These are phyloP conservation scores for Trichosporon coremiiforme DNA, from an alignment of 1,284 basidiomycete genomes.

Conservation along the genomic window DNA sequence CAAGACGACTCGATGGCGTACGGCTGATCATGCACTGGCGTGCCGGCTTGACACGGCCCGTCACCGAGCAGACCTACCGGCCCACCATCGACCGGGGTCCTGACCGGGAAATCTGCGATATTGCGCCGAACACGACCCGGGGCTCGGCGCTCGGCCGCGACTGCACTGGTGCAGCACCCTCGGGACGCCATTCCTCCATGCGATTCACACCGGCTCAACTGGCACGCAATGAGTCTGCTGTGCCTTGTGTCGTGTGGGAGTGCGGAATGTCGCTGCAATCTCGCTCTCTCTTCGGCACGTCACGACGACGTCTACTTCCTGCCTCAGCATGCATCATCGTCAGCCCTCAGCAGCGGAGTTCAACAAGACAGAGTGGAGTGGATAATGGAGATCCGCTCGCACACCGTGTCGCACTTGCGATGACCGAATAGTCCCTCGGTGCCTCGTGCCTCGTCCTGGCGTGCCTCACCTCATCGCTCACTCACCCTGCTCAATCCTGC, in stretches of 20 bases:
- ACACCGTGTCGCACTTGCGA: background rate
- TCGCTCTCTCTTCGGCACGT: background rate
- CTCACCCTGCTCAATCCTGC: background rate
- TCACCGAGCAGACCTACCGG: background rate
- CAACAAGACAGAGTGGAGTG: background rate
- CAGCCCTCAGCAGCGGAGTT: background rate
- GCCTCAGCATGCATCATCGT: background rate
- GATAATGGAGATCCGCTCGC: slow-evolving; percentile 12
- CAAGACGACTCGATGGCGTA: background rate
- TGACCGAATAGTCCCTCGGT: slow-evolving; percentile 6
- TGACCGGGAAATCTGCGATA: background rate
- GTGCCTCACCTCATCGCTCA: background rate
- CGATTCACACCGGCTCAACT: background rate
- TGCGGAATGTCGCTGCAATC: background rate
- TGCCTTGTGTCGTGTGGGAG: background rate
- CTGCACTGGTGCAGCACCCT: background rate
- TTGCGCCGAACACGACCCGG: background rate
- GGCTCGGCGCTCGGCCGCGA: background rate
- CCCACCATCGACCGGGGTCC: background rate
- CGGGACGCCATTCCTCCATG: background rate
- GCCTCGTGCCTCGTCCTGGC: background rate
- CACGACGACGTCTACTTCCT: background rate
- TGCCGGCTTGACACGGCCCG: background rate
- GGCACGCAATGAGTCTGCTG: background rate
- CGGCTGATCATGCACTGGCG: background rate